Evolutionary conservation across 2,329 filamentous ascomycete species (phyloP).

Genomic region (Rachicladosporium sp.): DNA sequence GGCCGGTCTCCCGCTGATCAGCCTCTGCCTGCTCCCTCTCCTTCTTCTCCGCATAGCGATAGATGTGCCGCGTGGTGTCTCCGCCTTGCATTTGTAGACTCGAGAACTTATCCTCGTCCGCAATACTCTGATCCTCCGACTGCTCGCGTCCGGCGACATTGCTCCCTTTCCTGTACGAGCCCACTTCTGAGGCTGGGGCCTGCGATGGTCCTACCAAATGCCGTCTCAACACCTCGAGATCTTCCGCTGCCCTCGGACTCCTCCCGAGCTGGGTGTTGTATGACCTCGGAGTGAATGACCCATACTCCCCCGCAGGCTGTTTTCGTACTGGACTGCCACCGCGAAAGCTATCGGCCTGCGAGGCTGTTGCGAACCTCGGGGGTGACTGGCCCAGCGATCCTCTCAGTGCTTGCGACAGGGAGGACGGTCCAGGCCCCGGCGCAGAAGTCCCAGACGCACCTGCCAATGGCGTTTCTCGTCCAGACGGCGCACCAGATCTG

Average conservation of each 20-base stretch:
- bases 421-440: slow-evolving; percentile 72
- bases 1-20: slow-evolving; percentile 42
- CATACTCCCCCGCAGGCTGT: slow-evolving; percentile 44
- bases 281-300: too few species aligned
- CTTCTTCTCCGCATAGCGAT: slow-evolving; percentile 89
- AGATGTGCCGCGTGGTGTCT: slow-evolving; percentile 88
- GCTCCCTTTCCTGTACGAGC: slow-evolving; percentile 15
- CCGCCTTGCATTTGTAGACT: slow-evolving; percentile 87
- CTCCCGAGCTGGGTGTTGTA: slow-evolving; percentile 25
- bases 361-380: slow-evolving; percentile 39
- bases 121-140: slow-evolving; percentile 15
- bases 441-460: slow-evolving; percentile 42
- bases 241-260: slow-evolving; percentile 58
- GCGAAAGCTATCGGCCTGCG: slow-evolving; percentile 4
- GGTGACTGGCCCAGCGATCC: slow-evolving; percentile 60
- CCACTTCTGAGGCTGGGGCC: slow-evolving; percentile 23
- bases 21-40: slow-evolving; percentile 68
- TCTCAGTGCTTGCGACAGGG: slow-evolving; percentile 75
- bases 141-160: slow-evolving; percentile 18
- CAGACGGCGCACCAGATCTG: not conserved
- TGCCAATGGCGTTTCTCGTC: slow-evolving; percentile 50
- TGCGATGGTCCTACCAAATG: slow-evolving; percentile 65
- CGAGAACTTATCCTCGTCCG: slow-evolving; percentile 72
- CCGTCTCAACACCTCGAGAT: slow-evolving; percentile 80
- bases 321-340: slow-evolving; percentile 33